Conservation (phyloP, 2,329 filamentous ascomycete genomes). For the Ophiostoma perfectum region DNA sequence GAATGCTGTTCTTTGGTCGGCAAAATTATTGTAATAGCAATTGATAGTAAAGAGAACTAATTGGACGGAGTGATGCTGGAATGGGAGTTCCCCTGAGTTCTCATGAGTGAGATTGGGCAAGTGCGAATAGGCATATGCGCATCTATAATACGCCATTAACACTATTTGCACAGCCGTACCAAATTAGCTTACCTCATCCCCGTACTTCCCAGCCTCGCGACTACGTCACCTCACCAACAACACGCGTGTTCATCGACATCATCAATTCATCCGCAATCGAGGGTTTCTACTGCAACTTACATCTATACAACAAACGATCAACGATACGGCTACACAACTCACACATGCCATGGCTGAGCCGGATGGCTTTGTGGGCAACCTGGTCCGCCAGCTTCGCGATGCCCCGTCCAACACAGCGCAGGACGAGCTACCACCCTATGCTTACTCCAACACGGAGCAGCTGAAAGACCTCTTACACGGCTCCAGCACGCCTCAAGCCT, state of each 20-base stretch:
- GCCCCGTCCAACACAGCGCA: constrained; percentile 9
- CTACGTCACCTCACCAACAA: background rate
- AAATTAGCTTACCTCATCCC: background rate
- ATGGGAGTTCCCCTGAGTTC: no score
- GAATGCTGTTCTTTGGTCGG: constrained; percentile 31
- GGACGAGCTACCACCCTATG: constrained; percentile 46
- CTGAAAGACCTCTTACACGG: constrained; percentile 39
- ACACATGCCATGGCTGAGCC: constrained; percentile 23
- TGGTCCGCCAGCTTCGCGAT: constrained; percentile 27
- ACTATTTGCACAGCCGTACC: background rate
- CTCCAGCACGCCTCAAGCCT: constrained; percentile 42
- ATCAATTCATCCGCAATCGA: background rate
- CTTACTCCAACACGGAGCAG: constrained; percentile 36
- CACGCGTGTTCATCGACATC: background rate
- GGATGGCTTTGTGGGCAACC: constrained; percentile 27
- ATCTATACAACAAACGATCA: background rate
- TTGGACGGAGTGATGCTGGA: no score
- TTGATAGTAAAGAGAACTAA: background rate
- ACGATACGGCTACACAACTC: background rate
- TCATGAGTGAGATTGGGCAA: background rate
- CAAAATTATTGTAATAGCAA: constrained; percentile 25
- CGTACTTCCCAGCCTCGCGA: background rate
- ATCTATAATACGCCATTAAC: background rate
- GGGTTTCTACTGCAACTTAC: background rate
- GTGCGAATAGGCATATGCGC: background rate